A percentile compares a stretch with the other conserved stretches of the same genome.
Evolutionary conservation across 495 filamentous ascomycete species (phyloP).

Genomic region (Hypomontagnella submonticulosa): DNA sequence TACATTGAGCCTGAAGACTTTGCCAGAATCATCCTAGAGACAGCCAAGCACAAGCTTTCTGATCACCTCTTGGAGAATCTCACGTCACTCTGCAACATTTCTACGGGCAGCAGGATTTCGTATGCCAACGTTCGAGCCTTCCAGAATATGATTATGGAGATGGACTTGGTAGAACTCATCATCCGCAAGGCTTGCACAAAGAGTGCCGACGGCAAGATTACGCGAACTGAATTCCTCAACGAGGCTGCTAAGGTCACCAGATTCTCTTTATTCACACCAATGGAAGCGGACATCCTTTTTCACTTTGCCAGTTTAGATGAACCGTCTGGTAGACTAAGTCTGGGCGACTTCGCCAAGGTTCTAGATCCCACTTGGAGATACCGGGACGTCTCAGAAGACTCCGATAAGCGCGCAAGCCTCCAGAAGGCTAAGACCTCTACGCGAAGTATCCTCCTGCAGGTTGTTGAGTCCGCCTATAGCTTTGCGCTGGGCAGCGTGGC

Average conservation of each 20-base stretch:
- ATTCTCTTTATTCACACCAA: constrained; percentile 94
- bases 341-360: constrained; percentile 91
- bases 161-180: constrained; percentile 95
- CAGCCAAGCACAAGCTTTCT: constrained; percentile 94
- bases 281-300: constrained; percentile 99
- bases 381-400: constrained; percentile 57
- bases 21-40: constrained; percentile 93
- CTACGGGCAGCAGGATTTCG: constrained; percentile 88
- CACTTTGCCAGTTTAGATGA: constrained; percentile 95
- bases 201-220: constrained; percentile 90
- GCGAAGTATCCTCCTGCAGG: constrained; percentile 63
- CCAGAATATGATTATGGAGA: constrained; percentile 95
- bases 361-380: constrained; percentile 90
- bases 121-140: constrained; percentile 98
- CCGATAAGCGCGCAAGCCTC: constrained; percentile 51
- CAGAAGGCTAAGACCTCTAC: constrained; percentile 55
- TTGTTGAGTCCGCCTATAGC: constrained; percentile 85
- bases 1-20: constrained; percentile 97
- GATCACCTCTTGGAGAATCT: constrained; percentile 96
- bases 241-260: constrained; percentile 89
- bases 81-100: constrained; percentile 94
- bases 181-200: constrained; percentile 86
- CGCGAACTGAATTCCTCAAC: constrained; percentile 91
- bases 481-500: constrained; percentile 89
- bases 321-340: constrained; percentile 82